Percentiles rank a stretch among this genome's conserved stretches.
Conservation (phyloP, 495 filamentous ascomycete genomes). For the Penicillium macrosclerotiorum region DNA sequence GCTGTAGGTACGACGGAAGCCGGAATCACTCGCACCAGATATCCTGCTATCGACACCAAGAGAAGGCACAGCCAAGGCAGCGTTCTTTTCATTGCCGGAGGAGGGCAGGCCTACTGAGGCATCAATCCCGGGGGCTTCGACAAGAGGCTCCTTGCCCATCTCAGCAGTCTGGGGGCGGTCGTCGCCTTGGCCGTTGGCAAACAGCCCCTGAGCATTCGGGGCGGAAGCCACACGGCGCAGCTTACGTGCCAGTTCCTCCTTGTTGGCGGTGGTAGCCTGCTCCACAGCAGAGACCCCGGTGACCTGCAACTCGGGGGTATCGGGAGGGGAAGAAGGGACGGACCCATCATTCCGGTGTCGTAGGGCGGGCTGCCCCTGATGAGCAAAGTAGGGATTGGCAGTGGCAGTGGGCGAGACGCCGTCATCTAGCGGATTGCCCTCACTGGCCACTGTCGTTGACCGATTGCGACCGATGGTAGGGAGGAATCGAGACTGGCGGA, state of each 20-base stretch:
- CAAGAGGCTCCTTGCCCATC: conserved; percentile 71
- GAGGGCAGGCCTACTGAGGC: conserved; percentile 58
- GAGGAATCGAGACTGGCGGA: conserved; percentile 82
- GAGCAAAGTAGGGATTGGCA: conserved; percentile 95
- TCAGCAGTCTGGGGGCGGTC: conserved; percentile 79
- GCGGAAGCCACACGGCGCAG: conserved; percentile 91
- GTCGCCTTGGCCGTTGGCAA: conserved; percentile 60
- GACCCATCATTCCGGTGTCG: conserved; percentile 93
- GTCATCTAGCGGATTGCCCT: conserved; percentile 88
- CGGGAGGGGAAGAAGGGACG: conserved; percentile 94
- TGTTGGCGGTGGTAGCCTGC: conserved; percentile 74
- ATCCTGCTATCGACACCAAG: conserved; percentile 41
- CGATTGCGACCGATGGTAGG: conserved; percentile 73
- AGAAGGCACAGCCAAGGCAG: conserved; percentile 43
- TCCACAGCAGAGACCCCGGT: conserved; percentile 70
- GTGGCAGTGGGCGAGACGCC: conserved; percentile 86
- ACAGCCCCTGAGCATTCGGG: conserved; percentile 94
- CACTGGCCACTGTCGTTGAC: conserved; percentile 88
- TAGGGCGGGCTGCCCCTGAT: conserved; percentile 89
- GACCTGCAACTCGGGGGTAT: conserved; percentile 77
- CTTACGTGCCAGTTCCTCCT: conserved; percentile 91
- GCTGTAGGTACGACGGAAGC: conserved; percentile 94
- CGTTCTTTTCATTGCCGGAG: conserved; percentile 40
- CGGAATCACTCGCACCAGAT: conserved; percentile 55
- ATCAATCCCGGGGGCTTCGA: conserved; percentile 51